Base-by-base conservation (phyloP, 176 grass and related monocot genomes). In the Miscanthus lutarioriparius region DNA sequence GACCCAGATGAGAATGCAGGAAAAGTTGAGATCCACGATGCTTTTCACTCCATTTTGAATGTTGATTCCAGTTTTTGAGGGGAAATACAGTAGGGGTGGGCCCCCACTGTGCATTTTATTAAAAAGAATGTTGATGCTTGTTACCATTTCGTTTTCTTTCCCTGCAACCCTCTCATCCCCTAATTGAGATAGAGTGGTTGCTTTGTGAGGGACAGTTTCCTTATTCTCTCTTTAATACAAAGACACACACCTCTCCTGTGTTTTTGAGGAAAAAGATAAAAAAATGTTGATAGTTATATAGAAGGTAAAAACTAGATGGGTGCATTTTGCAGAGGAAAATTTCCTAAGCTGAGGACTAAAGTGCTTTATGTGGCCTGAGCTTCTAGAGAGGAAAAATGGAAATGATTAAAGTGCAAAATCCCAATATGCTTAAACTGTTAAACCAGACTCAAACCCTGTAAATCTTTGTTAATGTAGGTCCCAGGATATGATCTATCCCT, bases 401-500 rank as follows among this genome's bases (percentile, higher is more conserved):
- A 25, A 63, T 63, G 59, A 45, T 80, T 20, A 54, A 88, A 56
- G 14, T 84, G 75, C 20, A 16, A 43, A 76, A 70, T 76, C 26
- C 19, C 32, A 67, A 47, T 66, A 73, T 79, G 69, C 15, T 83
- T 62, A 64, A 88, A 61, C n/a, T 10, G 22, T 79, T 77, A 64
- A 88, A 53, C 64, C 25, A 38, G 43, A 58, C 33, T 80, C 17
- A 76, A 75, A 75, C 78, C 16, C 23, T 85, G 26, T 54, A 6
- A 82, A 43, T 78, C 26, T 54, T 37, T 11, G 15, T 77, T 77
- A 47, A 72, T 88, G 64, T 82, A 98, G 96, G 81, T 87, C 82
- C 28, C 87, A 91, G 80, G 89, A 95, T 78, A 92, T 93, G 89
- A 85, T 95, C 35, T 89, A 92, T 89, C 96, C 96, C 79, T 98